Base-by-base conservation (phyloP, 352 stramenopile species). In the Globisporangium heterothallicum region DNA sequence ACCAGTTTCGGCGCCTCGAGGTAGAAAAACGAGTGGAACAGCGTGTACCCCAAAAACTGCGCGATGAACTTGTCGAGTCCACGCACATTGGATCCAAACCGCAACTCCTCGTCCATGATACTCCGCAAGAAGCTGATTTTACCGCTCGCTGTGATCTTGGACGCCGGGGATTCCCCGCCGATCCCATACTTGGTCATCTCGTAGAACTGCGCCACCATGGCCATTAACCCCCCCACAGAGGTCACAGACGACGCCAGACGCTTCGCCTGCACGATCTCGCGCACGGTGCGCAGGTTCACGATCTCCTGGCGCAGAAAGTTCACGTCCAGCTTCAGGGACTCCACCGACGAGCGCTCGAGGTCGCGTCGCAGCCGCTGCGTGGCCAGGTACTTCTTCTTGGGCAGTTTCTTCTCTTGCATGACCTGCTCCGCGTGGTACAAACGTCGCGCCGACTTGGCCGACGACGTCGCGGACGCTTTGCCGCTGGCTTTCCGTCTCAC, bases 381-480 rank as follows among this genome's bases (percentile, higher is more conserved):
- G n/a, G 61, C 61, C 34, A 68, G 53, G 46, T 68, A 68, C 56
- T 64, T 64, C 38, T 68, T 68, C 51, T 68, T 68, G n/a, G 56
- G 61, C 42, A 53, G 45, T 29, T 60, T 52, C 46, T 47, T 50
- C 8, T 56, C 41, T 24, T 61, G 50, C 61, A 68, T 64, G 22
- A 68, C 46, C 42, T 64, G 50, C 32, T 68, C 61, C 3, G 61
- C 61, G 21, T 48, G 53, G 52, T 64, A 68, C 3, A 68, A 52
- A 4, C 32, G 54, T 10, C 61, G 61, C 51, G 50, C n/a, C 14
- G 41, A 9, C 41, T 30, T 18, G 25, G 25, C n/a, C 27, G 30
- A 12, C 41, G 50, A 3, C 26, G 27, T n/a, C 25, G 26, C 25
- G 25, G 22, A 22, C 34, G n/a, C 2, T 21, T 24, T n/a, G n/a